A percentile compares a stretch with the other conserved stretches of the same genome.
These are phyloP conservation scores for Fusarium buxicola DNA, from an alignment of 2,329 filamentous ascomycete genomes.

Conservation along the genomic window DNA sequence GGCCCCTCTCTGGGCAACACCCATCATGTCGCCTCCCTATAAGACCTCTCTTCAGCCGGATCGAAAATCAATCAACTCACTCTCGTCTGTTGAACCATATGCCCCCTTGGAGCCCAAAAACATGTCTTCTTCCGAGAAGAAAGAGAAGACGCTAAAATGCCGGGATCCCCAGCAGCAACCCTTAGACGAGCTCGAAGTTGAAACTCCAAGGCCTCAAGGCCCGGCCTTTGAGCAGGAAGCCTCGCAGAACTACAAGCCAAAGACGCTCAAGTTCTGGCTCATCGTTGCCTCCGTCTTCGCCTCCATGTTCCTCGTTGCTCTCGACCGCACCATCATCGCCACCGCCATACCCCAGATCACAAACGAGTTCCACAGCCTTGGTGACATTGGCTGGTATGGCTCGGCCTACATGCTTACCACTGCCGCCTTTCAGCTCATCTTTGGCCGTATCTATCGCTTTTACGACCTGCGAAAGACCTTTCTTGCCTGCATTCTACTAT, in stretches of 20 bases:
- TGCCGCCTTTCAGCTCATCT: conserved; percentile 64
- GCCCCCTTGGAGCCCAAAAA: background rate
- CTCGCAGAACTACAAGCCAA: conserved; percentile 62
- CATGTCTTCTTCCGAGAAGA: background rate
- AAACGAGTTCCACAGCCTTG: conserved; percentile 67
- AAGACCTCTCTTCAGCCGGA: conserved; percentile 9
- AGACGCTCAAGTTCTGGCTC: conserved; percentile 66
- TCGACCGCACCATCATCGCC: conserved; percentile 67
- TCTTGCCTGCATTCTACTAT: conserved; percentile 60
- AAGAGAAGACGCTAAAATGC: background rate
- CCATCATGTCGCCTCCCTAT: conserved; percentile 24
- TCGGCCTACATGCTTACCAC: conserved; percentile 71
- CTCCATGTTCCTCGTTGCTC: conserved; percentile 68
- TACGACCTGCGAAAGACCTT: conserved; percentile 64
- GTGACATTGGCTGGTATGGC: conserved; percentile 74
- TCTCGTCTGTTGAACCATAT: conserved; percentile 35
- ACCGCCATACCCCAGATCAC: conserved; percentile 67
- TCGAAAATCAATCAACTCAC: conserved; percentile 33
- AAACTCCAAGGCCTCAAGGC: conserved; percentile 24
- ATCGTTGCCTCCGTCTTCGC: conserved; percentile 65
- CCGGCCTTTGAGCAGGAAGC: conserved; percentile 44
- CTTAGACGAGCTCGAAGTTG: conserved; percentile 27
- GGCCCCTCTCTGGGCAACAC: background rate
- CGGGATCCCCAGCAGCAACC: conserved; percentile 9
- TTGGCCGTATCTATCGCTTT: conserved; percentile 66